phyloP scores from a whole-genome alignment of 495 filamentous ascomycete species.

The Beverwykella pulmonaria region DNA sequence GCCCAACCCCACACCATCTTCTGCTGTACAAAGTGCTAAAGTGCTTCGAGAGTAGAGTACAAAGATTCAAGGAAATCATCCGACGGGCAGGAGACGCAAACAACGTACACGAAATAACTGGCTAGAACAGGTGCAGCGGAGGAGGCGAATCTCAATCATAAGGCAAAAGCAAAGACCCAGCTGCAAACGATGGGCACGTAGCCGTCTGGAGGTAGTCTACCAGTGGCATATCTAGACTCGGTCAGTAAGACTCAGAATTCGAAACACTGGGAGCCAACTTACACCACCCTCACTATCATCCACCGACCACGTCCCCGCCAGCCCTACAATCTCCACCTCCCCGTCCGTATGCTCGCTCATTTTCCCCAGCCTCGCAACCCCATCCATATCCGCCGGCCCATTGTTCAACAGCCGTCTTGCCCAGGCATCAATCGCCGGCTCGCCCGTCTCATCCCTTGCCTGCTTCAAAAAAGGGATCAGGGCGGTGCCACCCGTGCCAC shows the following conservation, averaged over 20 bases:
- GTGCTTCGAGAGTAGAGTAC: too few relatives aligned
- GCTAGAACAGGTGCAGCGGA: too few relatives aligned
- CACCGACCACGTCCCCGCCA: constrained; percentile 83
- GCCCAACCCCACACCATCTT: too few relatives aligned
- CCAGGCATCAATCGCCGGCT: constrained; percentile 86
- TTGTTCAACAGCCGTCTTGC: constrained; percentile 71
- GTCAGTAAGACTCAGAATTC: constrained; percentile 4
- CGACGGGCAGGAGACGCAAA: too few relatives aligned
- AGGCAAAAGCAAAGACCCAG: too few relatives aligned
- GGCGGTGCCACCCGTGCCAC: constrained; percentile 89
- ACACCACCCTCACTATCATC: constrained; percentile 80
- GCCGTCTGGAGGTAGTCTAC: constrained; percentile 24
- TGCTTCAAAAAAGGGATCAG: constrained; percentile 94
- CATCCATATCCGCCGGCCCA: constrained; percentile 43
- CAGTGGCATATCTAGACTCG: constrained; percentile 54
- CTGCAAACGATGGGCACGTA: too few relatives aligned
- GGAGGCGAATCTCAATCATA: too few relatives aligned
- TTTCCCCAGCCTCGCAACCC: constrained; percentile 60
- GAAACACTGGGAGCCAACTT: constrained; percentile 1
- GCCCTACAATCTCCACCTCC: constrained; percentile 70
- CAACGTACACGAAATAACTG: too few relatives aligned
- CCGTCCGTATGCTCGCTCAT: constrained; percentile 64
- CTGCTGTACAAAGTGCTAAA: too few relatives aligned
- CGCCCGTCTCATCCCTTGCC: constrained; percentile 91
- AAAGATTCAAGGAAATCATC: too few relatives aligned